Evolutionary conservation across 176 grass and related monocot genomes (phyloP), one percentile per base, ranked within the genome.

Genomic region (Tillandsia fasciculata): DNA sequence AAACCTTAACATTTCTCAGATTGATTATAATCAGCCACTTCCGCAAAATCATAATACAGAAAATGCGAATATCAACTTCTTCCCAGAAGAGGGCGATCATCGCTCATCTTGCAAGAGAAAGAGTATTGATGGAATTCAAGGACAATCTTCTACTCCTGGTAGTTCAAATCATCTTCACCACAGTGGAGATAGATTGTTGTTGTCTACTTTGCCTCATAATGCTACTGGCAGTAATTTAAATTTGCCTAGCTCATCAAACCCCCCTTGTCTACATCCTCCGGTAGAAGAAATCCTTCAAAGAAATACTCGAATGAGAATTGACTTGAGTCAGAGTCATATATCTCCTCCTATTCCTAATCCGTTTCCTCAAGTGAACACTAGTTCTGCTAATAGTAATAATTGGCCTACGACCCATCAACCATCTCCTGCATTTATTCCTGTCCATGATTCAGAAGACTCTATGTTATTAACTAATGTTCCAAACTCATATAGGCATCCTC

Each of bases 141-240:
- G 67, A 58, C 79, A 87, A 12, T 83, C 84, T 76, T 87, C 84
- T 87, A 26, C 80, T n/a, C 71, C 56, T 72, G 84, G 76, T 71
- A 72, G 76, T 14, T 76, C 80, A 72, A 17, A 24, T 11, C 75
- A 76, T 76, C 67, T 12, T 53, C 68, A 71, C 28, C 70, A 63
- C 73, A 86, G 53, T n/a, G 74, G 49, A 48, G 74, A 49, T 78
- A 68, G 51, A 75, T 18, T 72, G 50, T n/a, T 79, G 51, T 50
- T 76, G 82, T 72, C 13, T 11, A 49, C 49, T 17, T 64, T 63
- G 26, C 24, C 27, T 72, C 79, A 75, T 75, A 79, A 53, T 63
- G 72, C 48, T 80, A 28, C 72, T 42, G 33, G 33, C 33, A 7
- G 33, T 74, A 49, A 49, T 79, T 82, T 75, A 71, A 53, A 52